Conservation (phyloP, 2,329 filamentous ascomycete species). For the Hypoxylon sp. region DNA sequence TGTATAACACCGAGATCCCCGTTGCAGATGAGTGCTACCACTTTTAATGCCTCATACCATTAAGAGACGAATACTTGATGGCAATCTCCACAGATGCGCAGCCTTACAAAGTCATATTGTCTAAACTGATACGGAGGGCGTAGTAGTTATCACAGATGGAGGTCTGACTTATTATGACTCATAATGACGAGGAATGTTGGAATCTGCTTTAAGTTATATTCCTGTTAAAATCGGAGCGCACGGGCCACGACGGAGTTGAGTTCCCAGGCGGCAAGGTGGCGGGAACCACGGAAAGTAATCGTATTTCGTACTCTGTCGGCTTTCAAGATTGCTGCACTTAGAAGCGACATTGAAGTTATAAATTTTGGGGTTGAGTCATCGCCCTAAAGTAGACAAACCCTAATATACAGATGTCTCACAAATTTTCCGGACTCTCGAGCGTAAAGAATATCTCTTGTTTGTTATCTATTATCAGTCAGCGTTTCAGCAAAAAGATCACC, state of each 20-base stretch:
- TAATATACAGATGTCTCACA: conserved; percentile 37
- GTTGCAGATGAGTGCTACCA: conserved; percentile 51
- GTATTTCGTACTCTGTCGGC: conserved; percentile 22
- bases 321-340: conserved; percentile 1
- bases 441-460: conserved; percentile 19
- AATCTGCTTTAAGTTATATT: conserved; percentile 41
- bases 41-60: conserved; percentile 22
- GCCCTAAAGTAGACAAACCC: conserved; percentile 27
- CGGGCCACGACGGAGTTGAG: conserved; percentile 16
- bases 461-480: not conserved
- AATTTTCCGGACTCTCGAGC: not conserved
- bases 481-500: not conserved
- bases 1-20: conserved; percentile 50
- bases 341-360: conserved; percentile 19
- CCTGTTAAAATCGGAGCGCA: conserved; percentile 18
- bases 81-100: conserved; percentile 17
- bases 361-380: conserved; percentile 43
- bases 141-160: conserved; percentile 17
- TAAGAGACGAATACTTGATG: not conserved
- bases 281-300: conserved; percentile 15
- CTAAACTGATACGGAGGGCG: conserved; percentile 11
- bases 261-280: conserved; percentile 25
- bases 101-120: conserved; percentile 17
- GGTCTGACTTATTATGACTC: conserved; percentile 7
- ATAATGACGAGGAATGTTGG: conserved; percentile 13